phyloP scores from a whole-genome alignment of 2,329 filamentous ascomycete genomes.

The Colletotrichum brevisporum region DNA sequence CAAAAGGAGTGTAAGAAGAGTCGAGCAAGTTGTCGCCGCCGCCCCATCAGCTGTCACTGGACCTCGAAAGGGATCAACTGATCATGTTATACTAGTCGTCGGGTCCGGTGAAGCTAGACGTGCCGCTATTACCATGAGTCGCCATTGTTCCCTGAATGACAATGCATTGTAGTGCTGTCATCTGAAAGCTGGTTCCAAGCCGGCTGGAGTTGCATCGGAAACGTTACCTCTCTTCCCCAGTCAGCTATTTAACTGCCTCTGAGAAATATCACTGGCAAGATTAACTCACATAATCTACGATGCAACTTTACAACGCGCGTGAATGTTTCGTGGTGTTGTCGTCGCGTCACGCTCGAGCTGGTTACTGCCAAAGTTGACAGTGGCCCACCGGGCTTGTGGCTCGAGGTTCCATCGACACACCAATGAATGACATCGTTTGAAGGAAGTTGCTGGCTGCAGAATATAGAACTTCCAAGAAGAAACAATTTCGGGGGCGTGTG shows the following conservation, averaged over 20 bases:
- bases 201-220: conserved; percentile 11
- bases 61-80: conserved; percentile 27
- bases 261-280: background rate
- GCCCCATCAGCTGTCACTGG: conserved; percentile 7
- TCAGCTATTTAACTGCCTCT: background rate
- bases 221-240: conserved; percentile 11
- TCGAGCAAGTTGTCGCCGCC: background rate
- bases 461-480: background rate
- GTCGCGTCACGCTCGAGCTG: conserved; percentile 23
- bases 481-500: too few species aligned
- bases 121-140: background rate
- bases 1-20: conserved; percentile 21
- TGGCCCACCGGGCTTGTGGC: conserved; percentile 7
- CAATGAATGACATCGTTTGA: background rate
- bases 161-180: conserved; percentile 14
- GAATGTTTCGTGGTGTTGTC: background rate
- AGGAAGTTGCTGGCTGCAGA: background rate
- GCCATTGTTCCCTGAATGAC: background rate
- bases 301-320: background rate
- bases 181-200: background rate
- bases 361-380: conserved; percentile 7
- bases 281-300: background rate
- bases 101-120: conserved; percentile 9
- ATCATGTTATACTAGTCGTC: conserved; percentile 29
- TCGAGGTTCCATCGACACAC: conserved; percentile 18